phyloP scores from a whole-genome alignment of 768 basidiomycete genomes.

The Panaeolus cyanescens region DNA sequence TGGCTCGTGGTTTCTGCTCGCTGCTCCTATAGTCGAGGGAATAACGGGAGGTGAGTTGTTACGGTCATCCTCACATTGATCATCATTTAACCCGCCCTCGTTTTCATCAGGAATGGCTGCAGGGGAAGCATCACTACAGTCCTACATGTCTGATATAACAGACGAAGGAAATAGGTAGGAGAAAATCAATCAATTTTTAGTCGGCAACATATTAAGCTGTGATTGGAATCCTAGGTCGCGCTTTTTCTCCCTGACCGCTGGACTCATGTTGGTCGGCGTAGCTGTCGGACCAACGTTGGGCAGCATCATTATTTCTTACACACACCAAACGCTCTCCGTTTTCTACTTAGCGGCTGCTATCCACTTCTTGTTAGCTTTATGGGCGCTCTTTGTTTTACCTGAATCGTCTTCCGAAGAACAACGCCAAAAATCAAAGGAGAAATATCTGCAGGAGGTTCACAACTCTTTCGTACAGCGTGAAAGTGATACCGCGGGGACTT shows the following conservation, averaged over 20 bases:
- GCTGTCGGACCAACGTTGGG: constrained; percentile 81
- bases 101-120: constrained; percentile 47
- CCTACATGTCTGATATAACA: constrained; percentile 72
- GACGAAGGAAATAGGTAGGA: constrained; percentile 54
- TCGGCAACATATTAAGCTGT: background rate
- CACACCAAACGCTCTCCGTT: constrained; percentile 56
- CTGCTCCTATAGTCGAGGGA: constrained; percentile 70
- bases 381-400: constrained; percentile 66
- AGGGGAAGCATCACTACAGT: constrained; percentile 53
- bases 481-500: constrained; percentile 18
- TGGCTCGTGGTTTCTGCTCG: constrained; percentile 77
- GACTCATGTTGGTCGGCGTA: constrained; percentile 71
- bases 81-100: background rate
- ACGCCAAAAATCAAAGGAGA: constrained; percentile 40
- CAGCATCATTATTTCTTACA: constrained; percentile 58
- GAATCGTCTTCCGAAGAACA: constrained; percentile 68
- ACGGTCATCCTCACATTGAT: background rate
- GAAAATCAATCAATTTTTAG: background rate
- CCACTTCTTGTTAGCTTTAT: constrained; percentile 49
- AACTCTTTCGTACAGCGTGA: constrained; percentile 15
- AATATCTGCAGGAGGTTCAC: constrained; percentile 35
- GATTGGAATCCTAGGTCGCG: constrained; percentile 47
- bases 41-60: constrained; percentile 63
- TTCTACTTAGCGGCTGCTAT: constrained; percentile 66
- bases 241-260: constrained; percentile 64